Base-by-base conservation (phyloP, 768 basidiomycete genomes). In the Lentinus brumalis region DNA sequence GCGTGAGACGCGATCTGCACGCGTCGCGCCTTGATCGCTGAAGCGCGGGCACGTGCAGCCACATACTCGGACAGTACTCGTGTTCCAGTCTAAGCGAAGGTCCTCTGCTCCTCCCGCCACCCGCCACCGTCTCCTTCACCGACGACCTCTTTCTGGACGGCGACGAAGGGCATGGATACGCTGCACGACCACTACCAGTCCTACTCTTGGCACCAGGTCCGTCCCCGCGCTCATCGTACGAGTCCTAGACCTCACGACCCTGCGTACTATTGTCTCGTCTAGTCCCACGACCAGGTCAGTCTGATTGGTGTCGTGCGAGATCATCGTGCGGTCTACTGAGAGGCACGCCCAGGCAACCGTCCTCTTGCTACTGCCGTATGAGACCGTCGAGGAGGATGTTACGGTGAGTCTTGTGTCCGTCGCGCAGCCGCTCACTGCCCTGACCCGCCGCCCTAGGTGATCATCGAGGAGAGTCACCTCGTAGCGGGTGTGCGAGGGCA, bases 141-240 rank as follows among this genome's bases (percentile, higher is more conserved):
- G 31, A 26, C 41, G 32, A 9, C 39, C 21, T 12, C 6, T 41
- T 26, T 39, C n/a, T 51, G 3, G 15, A 8, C 50, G 26, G 15
- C 18, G 39, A 14, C 56, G 47, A 29, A 38, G 47, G 44, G 51
- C 35, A 73, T 73, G 71, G 65, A 69, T 60, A 67, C 66, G 50
- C 54, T 61, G 15, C 59, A 69, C 63, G 70, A 73, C 55, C 60
- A 67, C 47, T 67, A 73, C 65, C 77, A 76, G 50, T 75, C 81
- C 18, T 93, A 93, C 68, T 91, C 91, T 64, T 93, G 91, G 91
- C 92, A 93, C 74, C 91, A 93, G 84, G 91, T 91, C 69, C 63
- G 82, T 73, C 53, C 16, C 32, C 55, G 7, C 8, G 46, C 59
- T 16, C 53, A 35, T 45, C 41, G 52, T 41, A 46, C 51, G 15